These are phyloP conservation scores for Wickerhamomyces bovis DNA, from an alignment of 805 yeast species.

Conservation along the genomic window DNA sequence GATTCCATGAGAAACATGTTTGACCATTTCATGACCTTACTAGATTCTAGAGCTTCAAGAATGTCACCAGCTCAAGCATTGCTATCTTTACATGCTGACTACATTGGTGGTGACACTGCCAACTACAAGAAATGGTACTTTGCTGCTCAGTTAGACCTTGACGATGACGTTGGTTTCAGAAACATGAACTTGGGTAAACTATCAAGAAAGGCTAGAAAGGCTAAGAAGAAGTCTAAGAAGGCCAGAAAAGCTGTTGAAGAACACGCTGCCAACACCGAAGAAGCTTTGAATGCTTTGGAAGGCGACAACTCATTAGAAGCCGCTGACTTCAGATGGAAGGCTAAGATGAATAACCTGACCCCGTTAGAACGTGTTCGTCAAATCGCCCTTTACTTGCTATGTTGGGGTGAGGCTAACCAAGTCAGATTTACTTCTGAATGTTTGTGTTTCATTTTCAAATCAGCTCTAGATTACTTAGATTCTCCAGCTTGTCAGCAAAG, in stretches of 20 bases:
- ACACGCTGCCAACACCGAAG: constrained; percentile 58
- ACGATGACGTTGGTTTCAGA: constrained; percentile 77
- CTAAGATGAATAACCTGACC: constrained; percentile 62
- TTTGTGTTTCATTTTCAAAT: constrained; percentile 90
- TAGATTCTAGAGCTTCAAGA: constrained; percentile 80
- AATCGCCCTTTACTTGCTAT: constrained; percentile 62
- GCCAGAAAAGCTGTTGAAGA: constrained; percentile 65
- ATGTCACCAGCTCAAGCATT: constrained; percentile 88
- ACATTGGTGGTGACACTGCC: constrained; percentile 82
- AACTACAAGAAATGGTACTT: constrained; percentile 85
- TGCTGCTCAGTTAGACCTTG: constrained; percentile 84
- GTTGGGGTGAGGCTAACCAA: constrained; percentile 92
- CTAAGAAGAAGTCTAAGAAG: constrained; percentile 74
- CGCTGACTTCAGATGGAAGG: constrained; percentile 77
- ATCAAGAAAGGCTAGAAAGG: constrained; percentile 75
- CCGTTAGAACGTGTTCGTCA: constrained; percentile 82
- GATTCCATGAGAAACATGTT: constrained; percentile 90
- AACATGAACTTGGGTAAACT: constrained; percentile 74
- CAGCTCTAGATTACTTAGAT: constrained; percentile 83
- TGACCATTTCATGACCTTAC: constrained; percentile 78
- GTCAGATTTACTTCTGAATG: constrained; percentile 90
- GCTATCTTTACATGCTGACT: constrained; percentile 77
- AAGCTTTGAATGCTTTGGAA: constrained; percentile 56
- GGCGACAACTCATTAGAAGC: constrained; percentile 85
- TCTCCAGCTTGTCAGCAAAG: constrained; percentile 91